A percentile compares a stretch with the other conserved stretches of the same genome.
Conservation (phyloP, 2,329 filamentous ascomycete genomes). For the Pseudocercospora ulei region DNA sequence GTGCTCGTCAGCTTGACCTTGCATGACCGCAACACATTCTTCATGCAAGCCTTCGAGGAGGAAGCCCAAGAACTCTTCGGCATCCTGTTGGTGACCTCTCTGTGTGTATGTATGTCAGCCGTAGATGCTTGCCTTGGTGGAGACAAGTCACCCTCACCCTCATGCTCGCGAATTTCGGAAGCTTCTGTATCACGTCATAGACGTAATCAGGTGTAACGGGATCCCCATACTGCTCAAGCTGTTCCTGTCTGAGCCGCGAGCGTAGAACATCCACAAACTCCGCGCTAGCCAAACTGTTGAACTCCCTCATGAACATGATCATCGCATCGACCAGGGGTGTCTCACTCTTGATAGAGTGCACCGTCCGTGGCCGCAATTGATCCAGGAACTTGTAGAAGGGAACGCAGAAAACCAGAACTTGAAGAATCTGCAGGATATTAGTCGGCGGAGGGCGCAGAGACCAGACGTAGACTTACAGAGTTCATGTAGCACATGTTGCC, state of each 20-base stretch:
- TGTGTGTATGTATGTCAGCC: slow-evolving; percentile 36
- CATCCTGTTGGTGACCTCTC: slow-evolving; percentile 94
- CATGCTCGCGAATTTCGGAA: slow-evolving; percentile 87
- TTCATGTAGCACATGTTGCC: slow-evolving; percentile 99
- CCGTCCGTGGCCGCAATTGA: slow-evolving; percentile 70
- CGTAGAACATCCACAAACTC: slow-evolving; percentile 62
- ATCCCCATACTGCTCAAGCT: slow-evolving; percentile 83
- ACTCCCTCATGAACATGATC: slow-evolving; percentile 95
- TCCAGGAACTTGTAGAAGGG: slow-evolving; percentile 94
- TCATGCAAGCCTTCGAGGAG: slow-evolving; percentile 86
- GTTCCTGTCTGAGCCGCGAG: slow-evolving; percentile 64
- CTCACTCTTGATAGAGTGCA: slow-evolving; percentile 88
- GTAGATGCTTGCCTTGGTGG: background rate
- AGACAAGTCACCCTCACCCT: slow-evolving; percentile 49
- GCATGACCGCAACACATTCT: slow-evolving; percentile 71
- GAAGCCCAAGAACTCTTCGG: slow-evolving; percentile 92
- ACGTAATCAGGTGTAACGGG: slow-evolving; percentile 89
- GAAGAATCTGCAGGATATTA: slow-evolving; percentile 58
- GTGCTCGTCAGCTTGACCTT: slow-evolving; percentile 27
- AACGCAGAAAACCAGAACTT: slow-evolving; percentile 85
- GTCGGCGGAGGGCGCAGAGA: background rate
- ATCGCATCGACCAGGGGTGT: slow-evolving; percentile 90
- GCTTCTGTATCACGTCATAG: slow-evolving; percentile 78
- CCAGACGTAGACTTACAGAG: slow-evolving; percentile 61
- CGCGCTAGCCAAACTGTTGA: slow-evolving; percentile 73